Conservation (phyloP, 108 stramenopile species). For the Mayamaea pseudoterrestris region DNA sequence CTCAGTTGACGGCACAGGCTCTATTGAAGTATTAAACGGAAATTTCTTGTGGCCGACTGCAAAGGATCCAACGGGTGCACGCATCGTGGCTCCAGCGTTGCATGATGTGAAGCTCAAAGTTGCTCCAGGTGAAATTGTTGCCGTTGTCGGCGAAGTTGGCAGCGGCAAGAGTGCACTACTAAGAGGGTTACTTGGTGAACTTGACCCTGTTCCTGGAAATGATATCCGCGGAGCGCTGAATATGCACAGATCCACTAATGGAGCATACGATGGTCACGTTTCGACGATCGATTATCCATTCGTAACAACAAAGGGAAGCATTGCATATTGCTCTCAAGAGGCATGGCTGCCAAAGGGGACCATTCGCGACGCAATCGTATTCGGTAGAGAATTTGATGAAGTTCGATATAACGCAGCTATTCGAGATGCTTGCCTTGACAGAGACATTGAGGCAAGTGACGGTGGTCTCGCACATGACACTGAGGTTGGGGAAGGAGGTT, state of each 20-base stretch:
- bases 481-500: constrained; percentile 73
- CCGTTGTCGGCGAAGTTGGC: constrained; percentile 82
- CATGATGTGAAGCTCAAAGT: constrained; percentile 42
- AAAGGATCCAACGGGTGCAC: constrained; percentile 3
- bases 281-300: constrained; percentile 16
- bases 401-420: constrained; percentile 42
- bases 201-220: constrained; percentile 44
- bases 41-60: constrained; percentile 55
- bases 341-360: constrained; percentile 79
- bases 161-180: constrained; percentile 81
- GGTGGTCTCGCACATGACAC: constrained; percentile 47
- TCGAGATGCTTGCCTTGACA: constrained; percentile 59
- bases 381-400: constrained; percentile 71
- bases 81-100: constrained; percentile 39
- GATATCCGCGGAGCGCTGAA: constrained; percentile 17
- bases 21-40: constrained; percentile 52
- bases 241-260: neutral
- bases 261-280: neutral
- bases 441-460: constrained; percentile 16
- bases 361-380: constrained; percentile 64
- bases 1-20: constrained; percentile 21
- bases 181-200: constrained; percentile 74
- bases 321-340: constrained; percentile 71
- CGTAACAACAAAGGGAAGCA: constrained; percentile 35
- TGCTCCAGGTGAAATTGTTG: constrained; percentile 59